These are phyloP conservation scores for Ogataea trehalophila DNA, from an alignment of 805 yeast species.

Conservation along the genomic window DNA sequence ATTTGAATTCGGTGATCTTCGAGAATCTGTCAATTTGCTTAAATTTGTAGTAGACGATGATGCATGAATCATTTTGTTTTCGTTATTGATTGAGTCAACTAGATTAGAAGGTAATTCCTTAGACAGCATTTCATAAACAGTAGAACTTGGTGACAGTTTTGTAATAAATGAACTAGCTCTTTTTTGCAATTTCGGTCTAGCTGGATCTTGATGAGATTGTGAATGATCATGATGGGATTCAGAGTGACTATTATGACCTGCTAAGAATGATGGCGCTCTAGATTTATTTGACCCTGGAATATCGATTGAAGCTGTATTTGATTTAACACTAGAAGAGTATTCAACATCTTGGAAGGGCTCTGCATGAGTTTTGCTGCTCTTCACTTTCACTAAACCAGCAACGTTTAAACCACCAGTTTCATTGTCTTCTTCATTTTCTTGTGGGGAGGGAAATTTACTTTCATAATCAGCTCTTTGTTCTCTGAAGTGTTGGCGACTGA, in stretches of 20 bases:
- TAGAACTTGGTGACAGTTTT: conserved; percentile 9
- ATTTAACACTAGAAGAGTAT: conserved; percentile 24
- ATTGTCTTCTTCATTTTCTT: neutral
- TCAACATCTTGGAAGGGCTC: neutral
- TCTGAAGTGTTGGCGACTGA: too few relatives aligned
- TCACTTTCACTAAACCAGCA: neutral
- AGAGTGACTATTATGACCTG: conserved; percentile 1
- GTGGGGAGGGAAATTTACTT: neutral
- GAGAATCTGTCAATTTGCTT: too few relatives aligned
- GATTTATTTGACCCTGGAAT: conserved; percentile 22
- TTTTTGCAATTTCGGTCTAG: conserved; percentile 7
- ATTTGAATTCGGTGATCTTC: too few relatives aligned
- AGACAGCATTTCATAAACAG: conserved; percentile 18
- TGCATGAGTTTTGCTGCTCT: neutral
- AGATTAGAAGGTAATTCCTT: conserved; percentile 27
- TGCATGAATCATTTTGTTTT: conserved; percentile 21
- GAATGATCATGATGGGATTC: conserved; percentile 3
- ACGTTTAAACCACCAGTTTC: neutral
- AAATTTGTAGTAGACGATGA: conserved; percentile 5
- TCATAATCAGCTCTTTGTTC: too few relatives aligned
- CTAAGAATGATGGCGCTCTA: conserved; percentile 2
- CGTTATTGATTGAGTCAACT: conserved; percentile 27
- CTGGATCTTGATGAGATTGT: neutral
- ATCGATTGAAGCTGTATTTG: conserved; percentile 25
- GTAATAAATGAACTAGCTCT: conserved; percentile 5